Base-by-base conservation (phyloP, 495 filamentous ascomycete species). In the Talaromyces thailandensis region DNA sequence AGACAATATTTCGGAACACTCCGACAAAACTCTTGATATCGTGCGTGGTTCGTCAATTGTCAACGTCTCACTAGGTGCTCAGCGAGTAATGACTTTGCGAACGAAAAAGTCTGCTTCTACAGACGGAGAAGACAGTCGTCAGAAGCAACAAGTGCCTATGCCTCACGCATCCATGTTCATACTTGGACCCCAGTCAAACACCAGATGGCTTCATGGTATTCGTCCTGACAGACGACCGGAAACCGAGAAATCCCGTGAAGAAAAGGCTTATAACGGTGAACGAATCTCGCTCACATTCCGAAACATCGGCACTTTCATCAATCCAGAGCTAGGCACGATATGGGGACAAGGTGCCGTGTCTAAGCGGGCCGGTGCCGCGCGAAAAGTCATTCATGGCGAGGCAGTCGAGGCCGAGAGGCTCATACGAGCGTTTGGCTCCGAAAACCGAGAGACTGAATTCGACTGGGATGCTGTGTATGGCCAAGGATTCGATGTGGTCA, bases 1-100 rank as follows among this genome's bases (percentile, higher is more conserved):
- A n/a, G 94, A 98, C 71, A 88, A 90, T 66, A 99, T 99, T 63
- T 96, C 92, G 8, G 95, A 99, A 68, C 94, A 99, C 70, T 92
- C 89, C 29, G 94, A 99, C 68, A 99, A 99, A 75, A 96, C 93
- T 0, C 75, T 99, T 6, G 94, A 99, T 66, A 95, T 99, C 59
- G 86, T 83, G 35, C 85, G 82, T 48, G 86, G 82, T 12, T 92
- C 86, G 12, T 90, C 76, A 61, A 96, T 99, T 63, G 92, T 91
- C 60, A 98, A 98, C 69, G 86, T 97, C 53, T 96, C 91, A 63
- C 79, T 99, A 21, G 94, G 94, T 5, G 94, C 93, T 1, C 87
- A 95, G 74, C 83, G 94, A 63, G 90, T 87, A 4, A 96, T 99
- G 94, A 79, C 87, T 7, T 83, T 99, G 40, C 86, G 95, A 26